These are phyloP conservation scores for Penicillium paradoxum DNA, from an alignment of 495 filamentous ascomycete genomes.

Conservation along the genomic window DNA sequence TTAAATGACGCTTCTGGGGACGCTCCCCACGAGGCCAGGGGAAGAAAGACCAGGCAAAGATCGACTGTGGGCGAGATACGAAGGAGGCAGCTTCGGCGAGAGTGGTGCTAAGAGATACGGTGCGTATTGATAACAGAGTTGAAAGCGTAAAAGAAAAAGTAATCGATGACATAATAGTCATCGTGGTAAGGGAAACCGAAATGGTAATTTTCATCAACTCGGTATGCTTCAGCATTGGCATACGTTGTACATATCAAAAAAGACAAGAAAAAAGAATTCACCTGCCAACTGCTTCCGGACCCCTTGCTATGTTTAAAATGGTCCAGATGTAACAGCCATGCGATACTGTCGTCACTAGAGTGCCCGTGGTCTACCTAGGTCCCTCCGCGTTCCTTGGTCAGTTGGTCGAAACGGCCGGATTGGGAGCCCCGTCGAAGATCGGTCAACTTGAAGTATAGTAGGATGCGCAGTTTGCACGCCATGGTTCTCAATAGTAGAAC, in stretches of 20 bases:
- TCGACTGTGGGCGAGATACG: conserved; percentile 19
- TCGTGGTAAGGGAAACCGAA: neutral
- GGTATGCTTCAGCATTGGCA: conserved; percentile 14
- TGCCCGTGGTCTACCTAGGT: neutral
- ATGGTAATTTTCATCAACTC: neutral
- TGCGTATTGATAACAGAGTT: conserved; percentile 14
- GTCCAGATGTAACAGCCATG: neutral
- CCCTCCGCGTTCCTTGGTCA: too few species aligned
- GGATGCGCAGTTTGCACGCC: neutral
- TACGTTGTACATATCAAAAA: conserved; percentile 11
- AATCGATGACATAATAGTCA: conserved; percentile 18
- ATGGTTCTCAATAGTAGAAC: neutral
- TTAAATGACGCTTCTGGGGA: conserved; percentile 30
- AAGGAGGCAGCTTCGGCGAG: conserved; percentile 25
- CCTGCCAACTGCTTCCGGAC: conserved; percentile 20
- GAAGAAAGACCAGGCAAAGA: conserved; percentile 9
- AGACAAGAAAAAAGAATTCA: conserved; percentile 4
- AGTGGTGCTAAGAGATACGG: conserved; percentile 3
- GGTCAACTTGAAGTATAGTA: neutral
- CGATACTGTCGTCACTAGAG: conserved; percentile 1
- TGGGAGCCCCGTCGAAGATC: too few species aligned
- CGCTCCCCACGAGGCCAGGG: conserved; percentile 20
- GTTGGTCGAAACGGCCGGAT: neutral
- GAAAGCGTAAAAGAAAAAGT: too few species aligned
- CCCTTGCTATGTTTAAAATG: conserved; percentile 15